These are phyloP conservation scores for Fonsecaea monophora DNA, from an alignment of 2,329 filamentous ascomycete genomes.

Conservation along the genomic window DNA sequence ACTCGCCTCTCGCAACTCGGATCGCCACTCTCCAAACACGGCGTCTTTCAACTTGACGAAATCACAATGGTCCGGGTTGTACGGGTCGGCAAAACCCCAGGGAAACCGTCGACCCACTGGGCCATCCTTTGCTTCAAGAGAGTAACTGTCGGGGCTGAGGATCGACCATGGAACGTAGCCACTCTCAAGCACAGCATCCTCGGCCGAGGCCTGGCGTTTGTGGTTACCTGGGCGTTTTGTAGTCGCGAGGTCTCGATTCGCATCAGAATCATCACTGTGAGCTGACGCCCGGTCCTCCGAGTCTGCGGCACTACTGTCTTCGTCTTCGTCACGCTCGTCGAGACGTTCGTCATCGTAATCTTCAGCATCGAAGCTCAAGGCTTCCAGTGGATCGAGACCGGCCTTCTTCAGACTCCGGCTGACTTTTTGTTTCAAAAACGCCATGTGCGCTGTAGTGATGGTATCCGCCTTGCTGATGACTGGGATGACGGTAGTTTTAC, in stretches of 20 bases:
- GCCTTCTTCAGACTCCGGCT: conserved; percentile 86
- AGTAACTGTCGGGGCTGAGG: conserved; percentile 89
- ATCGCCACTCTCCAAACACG: conserved; percentile 92
- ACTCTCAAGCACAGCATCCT: conserved; percentile 39
- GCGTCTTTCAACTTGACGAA: conserved; percentile 88
- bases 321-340: conserved; percentile 58
- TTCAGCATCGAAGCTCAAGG: conserved; percentile 82
- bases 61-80: conserved; percentile 90
- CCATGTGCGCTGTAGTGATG: conserved; percentile 94
- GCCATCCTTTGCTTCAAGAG: conserved; percentile 59
- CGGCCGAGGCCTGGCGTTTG: conserved; percentile 44
- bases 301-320: conserved; percentile 45
- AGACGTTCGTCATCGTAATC: conserved; percentile 69
- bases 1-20: conserved; percentile 86
- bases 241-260: conserved; percentile 23
- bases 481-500: conserved; percentile 93
- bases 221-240: conserved; percentile 35
- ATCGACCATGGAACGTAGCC: conserved; percentile 83
- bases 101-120: conserved; percentile 84
- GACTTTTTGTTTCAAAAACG: conserved; percentile 85
- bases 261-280: conserved; percentile 38
- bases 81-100: conserved; percentile 96
- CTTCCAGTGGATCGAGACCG: conserved; percentile 85
- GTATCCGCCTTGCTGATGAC: conserved; percentile 97
- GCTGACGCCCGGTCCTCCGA: conserved; percentile 40